A percentile compares a stretch with the other conserved stretches of the same genome.
These are phyloP conservation scores for Phialophora tarda DNA, from an alignment of 2,329 filamentous ascomycete species.

Conservation along the genomic window DNA sequence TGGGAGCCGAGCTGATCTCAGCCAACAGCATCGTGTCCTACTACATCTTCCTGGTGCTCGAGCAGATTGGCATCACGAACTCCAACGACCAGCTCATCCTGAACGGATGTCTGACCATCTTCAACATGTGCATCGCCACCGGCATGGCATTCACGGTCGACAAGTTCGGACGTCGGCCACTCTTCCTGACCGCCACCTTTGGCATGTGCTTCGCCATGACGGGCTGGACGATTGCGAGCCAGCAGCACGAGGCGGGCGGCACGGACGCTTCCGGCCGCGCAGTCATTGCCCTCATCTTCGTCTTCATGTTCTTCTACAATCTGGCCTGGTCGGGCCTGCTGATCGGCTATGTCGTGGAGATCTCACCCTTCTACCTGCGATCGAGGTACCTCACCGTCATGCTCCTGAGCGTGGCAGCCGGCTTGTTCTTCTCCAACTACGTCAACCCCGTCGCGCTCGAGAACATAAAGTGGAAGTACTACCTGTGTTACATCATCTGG, in stretches of 20 bases:
- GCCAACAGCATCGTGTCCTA: conserved; percentile 41
- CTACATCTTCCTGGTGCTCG: conserved; percentile 48
- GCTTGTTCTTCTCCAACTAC: conserved; percentile 31
- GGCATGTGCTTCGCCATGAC: conserved; percentile 41
- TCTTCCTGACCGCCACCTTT: conserved; percentile 57
- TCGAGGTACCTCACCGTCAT: conserved; percentile 41
- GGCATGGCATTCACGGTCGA: conserved; percentile 59
- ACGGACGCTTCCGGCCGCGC: conserved; percentile 29
- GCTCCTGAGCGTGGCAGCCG: conserved; percentile 36
- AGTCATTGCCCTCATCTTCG: conserved; percentile 47
- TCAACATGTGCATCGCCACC: conserved; percentile 22
- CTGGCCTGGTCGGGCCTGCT: conserved; percentile 43
- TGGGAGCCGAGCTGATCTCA: neutral
- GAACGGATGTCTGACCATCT: conserved; percentile 22
- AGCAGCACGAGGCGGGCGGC: conserved; percentile 1
- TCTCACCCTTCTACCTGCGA: conserved; percentile 47
- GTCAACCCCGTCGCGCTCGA: conserved; percentile 42
- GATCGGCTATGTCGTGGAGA: conserved; percentile 43
- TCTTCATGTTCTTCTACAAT: conserved; percentile 44
- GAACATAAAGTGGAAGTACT: conserved; percentile 42
- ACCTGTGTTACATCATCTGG: conserved; percentile 41
- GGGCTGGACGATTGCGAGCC: conserved; percentile 26
- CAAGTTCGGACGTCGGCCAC: conserved; percentile 60
- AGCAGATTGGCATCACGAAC: conserved; percentile 65
- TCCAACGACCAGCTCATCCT: conserved; percentile 39